These are phyloP conservation scores for Chlorella sorokiniana DNA, from an alignment of 139 green algal species.

Conservation along the genomic window DNA sequence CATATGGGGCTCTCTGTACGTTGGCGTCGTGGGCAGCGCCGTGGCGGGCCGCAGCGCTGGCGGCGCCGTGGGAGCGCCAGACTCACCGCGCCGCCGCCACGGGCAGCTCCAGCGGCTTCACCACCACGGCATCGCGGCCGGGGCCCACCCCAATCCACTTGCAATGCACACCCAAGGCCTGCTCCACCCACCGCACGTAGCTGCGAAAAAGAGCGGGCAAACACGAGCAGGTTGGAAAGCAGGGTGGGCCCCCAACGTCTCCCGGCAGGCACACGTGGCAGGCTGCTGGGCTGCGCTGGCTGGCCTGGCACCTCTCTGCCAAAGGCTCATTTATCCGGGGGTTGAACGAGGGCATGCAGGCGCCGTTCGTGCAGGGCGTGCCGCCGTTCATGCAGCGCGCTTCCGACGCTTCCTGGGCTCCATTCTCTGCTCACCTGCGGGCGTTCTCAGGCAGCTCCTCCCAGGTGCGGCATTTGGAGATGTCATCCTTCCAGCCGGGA, in stretches of 20 bases:
- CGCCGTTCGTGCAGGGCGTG: too few relatives aligned
- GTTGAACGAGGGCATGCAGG: too few relatives aligned
- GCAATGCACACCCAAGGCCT: slow-evolving; percentile 82
- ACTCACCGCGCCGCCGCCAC: neutral
- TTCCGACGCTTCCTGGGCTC: too few relatives aligned
- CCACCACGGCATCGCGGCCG: slow-evolving; percentile 91
- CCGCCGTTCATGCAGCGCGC: too few relatives aligned
- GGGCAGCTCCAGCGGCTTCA: slow-evolving; percentile 23
- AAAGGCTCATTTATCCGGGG: too few relatives aligned
- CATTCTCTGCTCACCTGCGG: slow-evolving; percentile 23
- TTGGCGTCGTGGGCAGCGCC: too few relatives aligned
- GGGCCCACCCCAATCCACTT: slow-evolving; percentile 98
- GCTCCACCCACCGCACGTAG: slow-evolving; percentile 89
- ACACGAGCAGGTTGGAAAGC: neutral
- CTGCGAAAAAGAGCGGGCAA: neutral
- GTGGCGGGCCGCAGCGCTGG: too few relatives aligned
- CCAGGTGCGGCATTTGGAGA: slow-evolving; percentile 75
- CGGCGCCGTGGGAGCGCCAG: too few relatives aligned
- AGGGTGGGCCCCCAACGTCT: neutral
- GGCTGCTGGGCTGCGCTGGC: too few relatives aligned
- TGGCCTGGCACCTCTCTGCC: too few relatives aligned
- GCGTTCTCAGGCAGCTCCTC: slow-evolving; percentile 85
- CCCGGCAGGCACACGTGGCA: neutral
- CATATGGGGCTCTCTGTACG: too few relatives aligned
- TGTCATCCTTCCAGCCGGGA: slow-evolving; percentile 93